phyloP scores from a whole-genome alignment of 2,329 filamentous ascomycete species.

The Alternaria sp. region DNA sequence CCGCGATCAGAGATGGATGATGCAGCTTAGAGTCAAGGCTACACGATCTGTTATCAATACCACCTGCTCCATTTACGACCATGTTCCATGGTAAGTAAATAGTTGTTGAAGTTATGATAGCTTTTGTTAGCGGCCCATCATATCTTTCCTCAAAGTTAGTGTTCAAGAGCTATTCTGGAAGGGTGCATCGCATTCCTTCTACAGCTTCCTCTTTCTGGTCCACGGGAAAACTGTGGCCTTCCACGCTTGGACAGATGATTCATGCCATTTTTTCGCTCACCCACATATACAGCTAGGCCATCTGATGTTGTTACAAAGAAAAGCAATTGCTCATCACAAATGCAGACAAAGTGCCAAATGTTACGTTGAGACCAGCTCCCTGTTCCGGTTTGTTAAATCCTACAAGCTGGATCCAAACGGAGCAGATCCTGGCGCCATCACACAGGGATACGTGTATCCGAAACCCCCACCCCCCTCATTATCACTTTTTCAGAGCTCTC shows the following conservation, averaged over 20 bases:
- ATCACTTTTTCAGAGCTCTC: constrained; percentile 16
- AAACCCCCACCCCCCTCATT: background rate
- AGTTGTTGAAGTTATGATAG: background rate
- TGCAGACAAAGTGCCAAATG: too few species aligned
- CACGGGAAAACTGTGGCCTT: too few species aligned
- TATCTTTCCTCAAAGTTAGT: background rate
- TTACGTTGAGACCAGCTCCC: too few species aligned
- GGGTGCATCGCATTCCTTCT: background rate
- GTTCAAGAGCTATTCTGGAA: too few species aligned
- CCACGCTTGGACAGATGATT: too few species aligned
- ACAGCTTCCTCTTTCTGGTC: background rate
- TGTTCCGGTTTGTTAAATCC: too few species aligned
- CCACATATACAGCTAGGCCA: too few species aligned
- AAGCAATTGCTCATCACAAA: too few species aligned
- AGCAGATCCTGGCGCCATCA: background rate
- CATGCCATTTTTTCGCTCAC: too few species aligned
- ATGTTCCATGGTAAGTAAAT: background rate
- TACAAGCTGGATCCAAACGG: too few species aligned
- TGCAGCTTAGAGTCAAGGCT: constrained; percentile 6
- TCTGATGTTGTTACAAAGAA: too few species aligned
- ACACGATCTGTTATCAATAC: constrained; percentile 18
- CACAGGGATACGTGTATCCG: constrained; percentile 22
- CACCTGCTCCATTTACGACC: too few species aligned
- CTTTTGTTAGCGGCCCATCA: background rate
- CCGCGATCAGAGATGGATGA: constrained; percentile 30